Percentiles rank a stretch among this genome's conserved stretches.
Evolutionary conservation across 306 rosid genomes (phyloP).

Genomic region (Rosa persica): DNA sequence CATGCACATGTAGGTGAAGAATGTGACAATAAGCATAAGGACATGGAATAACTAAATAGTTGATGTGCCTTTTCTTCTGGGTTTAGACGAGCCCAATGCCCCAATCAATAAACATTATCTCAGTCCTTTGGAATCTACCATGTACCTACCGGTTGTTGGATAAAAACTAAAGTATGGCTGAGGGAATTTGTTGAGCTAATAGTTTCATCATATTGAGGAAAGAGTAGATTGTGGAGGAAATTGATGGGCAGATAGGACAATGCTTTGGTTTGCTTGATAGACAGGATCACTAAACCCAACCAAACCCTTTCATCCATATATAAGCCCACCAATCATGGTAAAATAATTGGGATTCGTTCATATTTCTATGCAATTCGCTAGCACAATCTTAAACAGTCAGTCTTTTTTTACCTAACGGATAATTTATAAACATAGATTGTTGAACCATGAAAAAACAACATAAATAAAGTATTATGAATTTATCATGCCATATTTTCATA

Average conservation of each 20-base stretch:
- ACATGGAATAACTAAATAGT: background rate
- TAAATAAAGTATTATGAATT: too few relatives aligned
- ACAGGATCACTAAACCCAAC: background rate
- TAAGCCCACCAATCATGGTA: background rate
- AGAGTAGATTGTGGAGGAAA: background rate
- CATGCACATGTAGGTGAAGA: background rate
- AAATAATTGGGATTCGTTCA: too few relatives aligned
- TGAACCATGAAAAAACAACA: too few relatives aligned
- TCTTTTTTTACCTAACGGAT: too few relatives aligned
- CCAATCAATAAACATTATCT: background rate
- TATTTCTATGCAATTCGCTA: too few relatives aligned
- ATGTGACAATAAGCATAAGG: background rate
- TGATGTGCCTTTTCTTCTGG: background rate
- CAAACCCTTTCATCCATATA: background rate
- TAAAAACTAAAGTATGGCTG: background rate
- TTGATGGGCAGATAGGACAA: background rate
- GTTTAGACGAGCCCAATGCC: background rate
- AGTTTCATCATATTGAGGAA: background rate
- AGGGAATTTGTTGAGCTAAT: background rate
- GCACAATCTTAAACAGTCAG: too few relatives aligned
- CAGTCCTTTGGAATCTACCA: background rate
- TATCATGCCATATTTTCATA: too few relatives aligned
- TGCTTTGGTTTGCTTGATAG: background rate
- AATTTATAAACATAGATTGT: too few relatives aligned
- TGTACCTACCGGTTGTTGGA: background rate